phyloP scores from a whole-genome alignment of 768 basidiomycete genomes.

The Kwoniella sp. region DNA sequence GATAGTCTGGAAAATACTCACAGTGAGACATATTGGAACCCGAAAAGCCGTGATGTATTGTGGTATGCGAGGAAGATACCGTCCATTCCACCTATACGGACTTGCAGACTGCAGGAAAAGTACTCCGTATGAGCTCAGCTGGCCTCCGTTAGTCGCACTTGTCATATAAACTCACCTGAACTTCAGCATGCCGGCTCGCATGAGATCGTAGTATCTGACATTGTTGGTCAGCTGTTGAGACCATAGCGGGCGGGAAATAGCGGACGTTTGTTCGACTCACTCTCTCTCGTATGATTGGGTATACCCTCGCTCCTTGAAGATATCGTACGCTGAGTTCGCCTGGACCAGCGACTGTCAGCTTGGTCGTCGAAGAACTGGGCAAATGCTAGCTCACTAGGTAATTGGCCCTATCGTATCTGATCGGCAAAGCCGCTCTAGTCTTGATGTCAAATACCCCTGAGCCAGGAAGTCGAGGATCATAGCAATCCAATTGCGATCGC shows the following conservation, averaged over 20 bases:
- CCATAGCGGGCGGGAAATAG: neutral
- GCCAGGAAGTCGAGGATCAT: conserved; percentile 77
- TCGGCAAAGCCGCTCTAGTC: conserved; percentile 80
- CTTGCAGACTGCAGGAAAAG: conserved; percentile 78
- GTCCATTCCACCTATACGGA: conserved; percentile 94
- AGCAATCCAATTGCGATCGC: conserved; percentile 92
- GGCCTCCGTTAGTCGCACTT: too few species aligned
- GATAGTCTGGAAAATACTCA: too few species aligned
- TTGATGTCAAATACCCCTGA: conserved; percentile 95
- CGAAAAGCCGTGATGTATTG: conserved; percentile 82
- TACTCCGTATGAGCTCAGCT: too few species aligned
- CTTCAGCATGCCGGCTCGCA: conserved; percentile 91
- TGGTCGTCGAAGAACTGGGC: neutral
- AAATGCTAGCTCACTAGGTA: conserved; percentile 62
- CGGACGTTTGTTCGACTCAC: too few species aligned
- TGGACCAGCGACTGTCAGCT: conserved; percentile 43
- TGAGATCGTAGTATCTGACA: conserved; percentile 76
- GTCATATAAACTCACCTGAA: conserved; percentile 72
- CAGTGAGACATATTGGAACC: conserved; percentile 89
- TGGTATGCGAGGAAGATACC: conserved; percentile 66
- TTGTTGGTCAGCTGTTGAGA: neutral
- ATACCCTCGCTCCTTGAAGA: conserved; percentile 66
- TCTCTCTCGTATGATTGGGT: conserved; percentile 86
- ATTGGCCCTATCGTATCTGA: conserved; percentile 83
- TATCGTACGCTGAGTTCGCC: conserved; percentile 79